Percentiles rank a stretch among this genome's conserved stretches.
Evolutionary conservation across 2,329 filamentous ascomycete genomes (phyloP).

Genomic region (Aspergillus novofumigatus): DNA sequence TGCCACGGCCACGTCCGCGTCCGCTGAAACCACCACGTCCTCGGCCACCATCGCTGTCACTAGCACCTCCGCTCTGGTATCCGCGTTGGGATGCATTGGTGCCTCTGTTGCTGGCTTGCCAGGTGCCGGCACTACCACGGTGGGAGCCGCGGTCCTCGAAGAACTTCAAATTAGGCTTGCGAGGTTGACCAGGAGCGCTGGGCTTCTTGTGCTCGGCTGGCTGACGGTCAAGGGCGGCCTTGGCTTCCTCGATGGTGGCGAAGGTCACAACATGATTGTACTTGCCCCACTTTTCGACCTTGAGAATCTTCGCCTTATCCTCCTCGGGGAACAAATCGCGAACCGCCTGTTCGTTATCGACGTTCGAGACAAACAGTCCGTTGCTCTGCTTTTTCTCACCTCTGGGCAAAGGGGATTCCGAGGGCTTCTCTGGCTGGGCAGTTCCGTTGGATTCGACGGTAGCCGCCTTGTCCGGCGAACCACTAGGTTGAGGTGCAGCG

Average conservation of each 20-base stretch:
- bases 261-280: slow-evolving; percentile 82
- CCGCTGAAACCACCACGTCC: slow-evolving; percentile 45
- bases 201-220: slow-evolving; percentile 72
- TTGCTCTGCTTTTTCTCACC: slow-evolving; percentile 64
- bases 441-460: slow-evolving; percentile 52
- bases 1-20: slow-evolving; percentile 52
- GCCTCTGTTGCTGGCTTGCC: slow-evolving; percentile 56
- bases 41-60: slow-evolving; percentile 63
- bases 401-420: slow-evolving; percentile 53
- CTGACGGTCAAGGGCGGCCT: slow-evolving; percentile 69
- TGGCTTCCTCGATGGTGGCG: slow-evolving; percentile 72
- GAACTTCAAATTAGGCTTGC: slow-evolving; percentile 76
- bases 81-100: slow-evolving; percentile 65
- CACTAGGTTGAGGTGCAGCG: slow-evolving; percentile 40
- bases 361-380: slow-evolving; percentile 85
- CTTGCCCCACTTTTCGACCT: slow-evolving; percentile 64
- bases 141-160: slow-evolving; percentile 65
- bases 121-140: slow-evolving; percentile 52
- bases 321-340: slow-evolving; percentile 78
- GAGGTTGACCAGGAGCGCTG: slow-evolving; percentile 63
- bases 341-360: slow-evolving; percentile 76
- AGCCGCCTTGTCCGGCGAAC: slow-evolving; percentile 47
- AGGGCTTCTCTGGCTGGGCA: slow-evolving; percentile 40
- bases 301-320: slow-evolving; percentile 74
- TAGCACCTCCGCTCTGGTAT: slow-evolving; percentile 80